phyloP scores from a whole-genome alignment of 306 rosid species.

The Crotalaria pallida region DNA sequence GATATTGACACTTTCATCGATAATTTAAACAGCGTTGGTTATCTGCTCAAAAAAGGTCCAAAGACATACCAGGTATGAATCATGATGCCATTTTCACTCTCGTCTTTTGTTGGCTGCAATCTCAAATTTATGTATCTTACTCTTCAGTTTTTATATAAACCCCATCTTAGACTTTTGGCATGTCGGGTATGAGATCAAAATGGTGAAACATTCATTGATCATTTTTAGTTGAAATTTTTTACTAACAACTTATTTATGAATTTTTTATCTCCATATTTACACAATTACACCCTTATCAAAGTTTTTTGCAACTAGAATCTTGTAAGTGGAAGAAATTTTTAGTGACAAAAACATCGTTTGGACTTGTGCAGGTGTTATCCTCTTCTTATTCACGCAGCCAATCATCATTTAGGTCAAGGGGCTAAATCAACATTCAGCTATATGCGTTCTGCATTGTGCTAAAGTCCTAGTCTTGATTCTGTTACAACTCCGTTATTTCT shows the following conservation, averaged over 20 bases:
- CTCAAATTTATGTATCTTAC: background rate
- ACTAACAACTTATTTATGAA: too few species aligned
- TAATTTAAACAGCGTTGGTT: conserved; percentile 76
- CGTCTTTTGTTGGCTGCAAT: background rate
- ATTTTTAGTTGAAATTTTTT: too few species aligned
- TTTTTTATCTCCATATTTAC: too few species aligned
- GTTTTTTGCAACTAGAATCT: too few species aligned
- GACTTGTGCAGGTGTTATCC: conserved; percentile 58
- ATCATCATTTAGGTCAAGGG: conserved; percentile 42
- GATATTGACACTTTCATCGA: conserved; percentile 78
- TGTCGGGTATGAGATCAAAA: too few species aligned
- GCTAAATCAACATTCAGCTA: conserved; percentile 21
- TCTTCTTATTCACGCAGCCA: conserved; percentile 43
- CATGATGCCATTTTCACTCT: conserved; percentile 6
- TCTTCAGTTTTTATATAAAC: background rate
- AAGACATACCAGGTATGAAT: conserved; percentile 91
- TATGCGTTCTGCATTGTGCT: background rate
- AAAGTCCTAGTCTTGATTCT: background rate
- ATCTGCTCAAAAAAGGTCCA: conserved; percentile 83
- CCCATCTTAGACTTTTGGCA: background rate
- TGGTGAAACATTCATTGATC: too few species aligned
- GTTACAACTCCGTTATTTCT: too few species aligned
- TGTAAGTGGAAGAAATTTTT: background rate
- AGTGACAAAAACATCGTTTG: conserved; percentile 8
- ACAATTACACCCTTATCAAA: too few species aligned